These are phyloP conservation scores for Ophiocordyceps unilateralis DNA, from an alignment of 2,329 filamentous ascomycete species.

Conservation along the genomic window DNA sequence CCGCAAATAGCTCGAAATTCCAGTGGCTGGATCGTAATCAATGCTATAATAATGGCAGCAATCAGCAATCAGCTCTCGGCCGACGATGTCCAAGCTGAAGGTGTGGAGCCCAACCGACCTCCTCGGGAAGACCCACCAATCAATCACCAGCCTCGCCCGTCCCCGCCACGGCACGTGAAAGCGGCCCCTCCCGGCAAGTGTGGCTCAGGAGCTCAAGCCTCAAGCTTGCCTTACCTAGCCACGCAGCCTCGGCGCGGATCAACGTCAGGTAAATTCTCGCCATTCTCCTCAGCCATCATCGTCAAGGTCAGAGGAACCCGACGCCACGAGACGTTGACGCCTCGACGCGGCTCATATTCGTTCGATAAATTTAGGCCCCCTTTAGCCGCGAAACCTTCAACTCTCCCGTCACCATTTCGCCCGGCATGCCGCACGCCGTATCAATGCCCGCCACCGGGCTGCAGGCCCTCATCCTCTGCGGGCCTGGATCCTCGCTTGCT, in stretches of 20 bases:
- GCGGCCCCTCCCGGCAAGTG: neutral
- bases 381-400: too few species aligned
- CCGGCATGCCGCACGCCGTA: constrained; percentile 55
- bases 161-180: neutral
- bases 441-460: constrained; percentile 59
- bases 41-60: neutral
- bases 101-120: neutral
- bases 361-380: too few species aligned
- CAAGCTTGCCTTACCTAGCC: too few species aligned
- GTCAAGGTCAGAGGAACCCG: too few species aligned
- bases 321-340: too few species aligned
- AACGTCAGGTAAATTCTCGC: neutral
- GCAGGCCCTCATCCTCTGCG: constrained; percentile 69
- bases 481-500: constrained; percentile 64
- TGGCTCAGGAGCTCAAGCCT: neutral
- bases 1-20: neutral
- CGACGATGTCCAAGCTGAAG: neutral
- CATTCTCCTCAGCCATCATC: neutral
- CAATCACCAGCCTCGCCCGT: neutral
- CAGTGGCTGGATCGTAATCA: constrained; percentile 1
- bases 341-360: too few species aligned
- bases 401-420: neutral
- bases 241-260: neutral
- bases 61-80: neutral
- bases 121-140: too few species aligned